phyloP scores from a whole-genome alignment of 1,139 yeast genomes.

The Hansenula anomala region DNA sequence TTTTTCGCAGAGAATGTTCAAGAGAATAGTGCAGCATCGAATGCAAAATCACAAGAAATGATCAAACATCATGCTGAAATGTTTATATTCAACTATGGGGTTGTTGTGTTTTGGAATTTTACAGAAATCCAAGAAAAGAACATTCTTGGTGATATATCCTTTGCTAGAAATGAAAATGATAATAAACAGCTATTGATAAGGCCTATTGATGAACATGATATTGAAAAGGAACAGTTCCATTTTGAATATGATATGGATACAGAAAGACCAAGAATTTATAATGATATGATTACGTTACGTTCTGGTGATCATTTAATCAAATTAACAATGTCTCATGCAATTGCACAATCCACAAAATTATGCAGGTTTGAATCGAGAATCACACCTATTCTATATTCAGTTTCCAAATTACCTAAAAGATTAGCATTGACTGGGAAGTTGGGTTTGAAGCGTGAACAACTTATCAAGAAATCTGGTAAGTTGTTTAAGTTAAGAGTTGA shows the following conservation, averaged over 20 bases:
- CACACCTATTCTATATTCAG: constrained; percentile 78
- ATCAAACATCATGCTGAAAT: constrained; percentile 81
- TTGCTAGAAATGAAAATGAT: constrained; percentile 48
- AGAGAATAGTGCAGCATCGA: constrained; percentile 13
- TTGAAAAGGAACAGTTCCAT: constrained; percentile 92
- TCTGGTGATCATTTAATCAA: constrained; percentile 92
- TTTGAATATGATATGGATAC: constrained; percentile 83
- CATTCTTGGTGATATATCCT: constrained; percentile 84
- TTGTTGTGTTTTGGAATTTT: constrained; percentile 95
- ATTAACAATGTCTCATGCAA: constrained; percentile 90
- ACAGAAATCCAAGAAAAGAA: constrained; percentile 91
- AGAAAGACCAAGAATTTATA: constrained; percentile 83
- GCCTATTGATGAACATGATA: constrained; percentile 83
- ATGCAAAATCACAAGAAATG: constrained; percentile 36
- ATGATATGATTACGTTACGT: constrained; percentile 88
- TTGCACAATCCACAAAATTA: constrained; percentile 91
- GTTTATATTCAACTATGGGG: constrained; percentile 88
- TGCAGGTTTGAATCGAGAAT: constrained; percentile 89
- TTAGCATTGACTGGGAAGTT: constrained; percentile 85
- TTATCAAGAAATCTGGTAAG: constrained; percentile 83
- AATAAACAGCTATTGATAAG: constrained; percentile 49
- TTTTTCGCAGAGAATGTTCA: constrained; percentile 39
- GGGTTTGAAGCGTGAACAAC: constrained; percentile 73
- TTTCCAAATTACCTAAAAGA: constrained; percentile 82
- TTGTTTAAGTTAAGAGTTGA: constrained; percentile 87